A percentile compares a stretch with the other conserved stretches of the same genome.
These are phyloP conservation scores for Akanthomyces lecanii DNA, from an alignment of 2,329 filamentous ascomycete species.

Conservation along the genomic window DNA sequence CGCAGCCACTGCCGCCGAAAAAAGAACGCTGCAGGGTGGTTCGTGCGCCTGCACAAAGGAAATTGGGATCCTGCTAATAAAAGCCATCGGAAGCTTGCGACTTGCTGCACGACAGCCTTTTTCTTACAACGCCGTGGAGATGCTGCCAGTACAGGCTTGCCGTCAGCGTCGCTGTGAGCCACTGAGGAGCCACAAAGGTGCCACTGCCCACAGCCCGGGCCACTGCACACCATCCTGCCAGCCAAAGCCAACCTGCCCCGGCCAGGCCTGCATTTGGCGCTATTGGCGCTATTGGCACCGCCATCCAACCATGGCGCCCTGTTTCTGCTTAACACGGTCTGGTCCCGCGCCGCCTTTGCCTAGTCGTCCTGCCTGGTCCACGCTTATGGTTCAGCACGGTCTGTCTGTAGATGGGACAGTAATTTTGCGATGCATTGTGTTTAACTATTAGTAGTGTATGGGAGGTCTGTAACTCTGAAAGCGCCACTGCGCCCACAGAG, in stretches of 20 bases:
- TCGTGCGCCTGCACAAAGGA: constrained; percentile 10
- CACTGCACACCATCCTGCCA: neutral
- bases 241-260: too few species aligned
- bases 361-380: neutral
- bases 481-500: neutral
- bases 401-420: neutral
- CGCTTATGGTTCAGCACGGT: neutral
- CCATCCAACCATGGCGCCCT: neutral
- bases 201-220: neutral
- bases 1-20: neutral
- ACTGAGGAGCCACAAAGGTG: neutral
- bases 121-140: neutral
- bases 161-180: neutral
- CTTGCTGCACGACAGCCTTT: neutral
- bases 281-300: neutral
- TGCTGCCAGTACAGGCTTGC: neutral
- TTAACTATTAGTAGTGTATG: neutral
- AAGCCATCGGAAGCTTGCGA: neutral
- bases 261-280: neutral
- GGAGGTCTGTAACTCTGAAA: neutral
- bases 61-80: constrained; percentile 2
- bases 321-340: too few species aligned
- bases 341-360: neutral
- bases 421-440: neutral
- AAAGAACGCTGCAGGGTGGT: neutral